Evolutionary conservation across 257 asterid genomes (phyloP).

Genomic region (Nicotiana knightiana): DNA sequence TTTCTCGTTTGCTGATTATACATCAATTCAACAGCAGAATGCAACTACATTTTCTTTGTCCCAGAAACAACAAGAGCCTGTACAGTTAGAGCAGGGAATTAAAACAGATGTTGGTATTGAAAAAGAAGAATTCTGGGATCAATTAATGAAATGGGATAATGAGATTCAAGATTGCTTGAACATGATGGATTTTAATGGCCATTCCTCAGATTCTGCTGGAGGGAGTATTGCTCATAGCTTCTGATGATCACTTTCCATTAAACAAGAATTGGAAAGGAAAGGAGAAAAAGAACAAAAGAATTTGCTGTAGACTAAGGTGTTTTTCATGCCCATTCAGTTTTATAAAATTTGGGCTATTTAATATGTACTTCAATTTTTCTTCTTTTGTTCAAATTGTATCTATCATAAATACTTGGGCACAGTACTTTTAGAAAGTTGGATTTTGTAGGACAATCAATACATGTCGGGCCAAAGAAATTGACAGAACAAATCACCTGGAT

Average conservation of each 20-base stretch:
- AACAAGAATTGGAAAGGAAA: background rate
- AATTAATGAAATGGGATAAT: constrained; percentile 23
- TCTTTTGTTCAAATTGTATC: too few relatives aligned
- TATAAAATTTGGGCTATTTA: too few relatives aligned
- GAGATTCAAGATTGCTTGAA: constrained; percentile 35
- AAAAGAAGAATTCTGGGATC: background rate
- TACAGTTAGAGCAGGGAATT: background rate
- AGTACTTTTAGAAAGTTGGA: too few relatives aligned
- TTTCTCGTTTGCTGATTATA: constrained; percentile 63
- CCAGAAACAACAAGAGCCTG: background rate
- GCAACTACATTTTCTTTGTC: background rate
- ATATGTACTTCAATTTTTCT: too few relatives aligned
- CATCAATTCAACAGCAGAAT: background rate
- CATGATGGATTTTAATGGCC: constrained; percentile 49
- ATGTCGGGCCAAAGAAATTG: too few relatives aligned
- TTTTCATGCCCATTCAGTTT: too few relatives aligned
- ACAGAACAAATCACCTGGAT: too few relatives aligned
- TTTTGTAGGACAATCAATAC: too few relatives aligned
- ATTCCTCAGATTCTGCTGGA: constrained; percentile 34
- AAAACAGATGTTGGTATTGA: constrained; percentile 17
- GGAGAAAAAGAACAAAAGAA: too few relatives aligned
- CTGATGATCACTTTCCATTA: background rate
- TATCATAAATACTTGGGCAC: too few relatives aligned
- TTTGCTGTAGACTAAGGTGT: too few relatives aligned
- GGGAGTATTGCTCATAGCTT: constrained; percentile 7